Conservation (phyloP, 192 early-diverging fungal genomes). For the Lunasporangiospora selenospora region DNA sequence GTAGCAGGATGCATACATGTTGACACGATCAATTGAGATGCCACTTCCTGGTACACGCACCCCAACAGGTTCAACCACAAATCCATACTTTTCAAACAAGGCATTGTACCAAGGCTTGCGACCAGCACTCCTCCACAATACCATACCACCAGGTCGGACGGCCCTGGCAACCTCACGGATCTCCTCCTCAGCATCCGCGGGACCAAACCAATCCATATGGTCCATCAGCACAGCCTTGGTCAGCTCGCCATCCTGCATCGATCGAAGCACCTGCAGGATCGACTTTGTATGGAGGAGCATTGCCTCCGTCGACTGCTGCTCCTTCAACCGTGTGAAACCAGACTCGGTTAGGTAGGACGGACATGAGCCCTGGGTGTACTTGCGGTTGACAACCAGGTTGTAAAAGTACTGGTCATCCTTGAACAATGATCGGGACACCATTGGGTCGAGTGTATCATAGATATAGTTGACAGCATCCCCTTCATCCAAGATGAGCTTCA, state of each 20-base stretch:
- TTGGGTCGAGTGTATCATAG: slow-evolving; percentile 84
- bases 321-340: slow-evolving; percentile 68
- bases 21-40: slow-evolving; percentile 78
- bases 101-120: slow-evolving; percentile 83
- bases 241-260: slow-evolving; percentile 68
- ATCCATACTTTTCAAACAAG: slow-evolving; percentile 75
- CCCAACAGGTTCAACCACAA: slow-evolving; percentile 68
- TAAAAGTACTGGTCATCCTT: slow-evolving; percentile 87
- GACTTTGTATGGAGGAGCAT: slow-evolving; percentile 84
- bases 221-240: slow-evolving; percentile 85
- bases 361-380: slow-evolving; percentile 70
- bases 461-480: slow-evolving; percentile 80
- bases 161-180: slow-evolving; percentile 68
- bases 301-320: slow-evolving; percentile 59
- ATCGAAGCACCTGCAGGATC: slow-evolving; percentile 71
- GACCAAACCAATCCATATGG: slow-evolving; percentile 87
- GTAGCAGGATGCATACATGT: slow-evolving; percentile 84
- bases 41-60: slow-evolving; percentile 70
- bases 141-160: slow-evolving; percentile 67
- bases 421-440: slow-evolving; percentile 66
- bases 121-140: slow-evolving; percentile 84
- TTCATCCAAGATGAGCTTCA: slow-evolving; percentile 84
- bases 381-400: slow-evolving; percentile 74
- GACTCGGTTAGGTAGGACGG: slow-evolving; percentile 79
- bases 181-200: slow-evolving; percentile 73